Conservation (phyloP, 1,139 yeast species). For the Yamadazyma oceani region DNA sequence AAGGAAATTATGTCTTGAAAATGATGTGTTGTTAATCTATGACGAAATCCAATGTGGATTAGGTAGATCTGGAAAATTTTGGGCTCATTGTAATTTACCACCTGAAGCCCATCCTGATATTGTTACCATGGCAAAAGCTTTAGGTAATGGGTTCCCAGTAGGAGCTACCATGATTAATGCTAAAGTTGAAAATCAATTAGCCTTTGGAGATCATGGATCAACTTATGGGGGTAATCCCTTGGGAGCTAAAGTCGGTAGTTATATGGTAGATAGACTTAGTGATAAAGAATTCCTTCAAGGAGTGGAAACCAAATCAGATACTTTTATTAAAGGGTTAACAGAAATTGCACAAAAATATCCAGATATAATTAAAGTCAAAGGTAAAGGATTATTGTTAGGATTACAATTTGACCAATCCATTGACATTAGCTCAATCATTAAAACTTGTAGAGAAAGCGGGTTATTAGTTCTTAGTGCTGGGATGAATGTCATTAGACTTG, state of each 20-base stretch:
- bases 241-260: conserved; percentile 78
- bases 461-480: conserved; percentile 88
- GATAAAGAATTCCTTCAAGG: conserved; percentile 56
- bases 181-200: conserved; percentile 65
- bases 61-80: conserved; percentile 86
- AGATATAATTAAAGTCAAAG: conserved; percentile 68
- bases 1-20: conserved; percentile 64
- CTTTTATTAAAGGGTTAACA: conserved; percentile 51
- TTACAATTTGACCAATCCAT: conserved; percentile 60
- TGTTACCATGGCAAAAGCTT: conserved; percentile 89
- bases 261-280: conserved; percentile 69
- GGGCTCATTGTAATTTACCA: conserved; percentile 86
- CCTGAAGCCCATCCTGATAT: conserved; percentile 89
- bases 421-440: conserved; percentile 66
- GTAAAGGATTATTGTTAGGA: conserved; percentile 86
- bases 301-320: conserved; percentile 59
- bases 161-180: conserved; percentile 91
- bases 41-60: conserved; percentile 98
- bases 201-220: conserved; percentile 96
- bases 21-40: conserved; percentile 76
- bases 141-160: conserved; percentile 97
- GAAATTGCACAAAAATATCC: conserved; percentile 58
- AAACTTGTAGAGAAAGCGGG: conserved; percentile 74
- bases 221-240: conserved; percentile 97
- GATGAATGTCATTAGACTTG: conserved; percentile 81